These are phyloP conservation scores for Blastocrithidia nonstop DNA, from an alignment of 208 protist genomes.

Conservation along the genomic window DNA sequence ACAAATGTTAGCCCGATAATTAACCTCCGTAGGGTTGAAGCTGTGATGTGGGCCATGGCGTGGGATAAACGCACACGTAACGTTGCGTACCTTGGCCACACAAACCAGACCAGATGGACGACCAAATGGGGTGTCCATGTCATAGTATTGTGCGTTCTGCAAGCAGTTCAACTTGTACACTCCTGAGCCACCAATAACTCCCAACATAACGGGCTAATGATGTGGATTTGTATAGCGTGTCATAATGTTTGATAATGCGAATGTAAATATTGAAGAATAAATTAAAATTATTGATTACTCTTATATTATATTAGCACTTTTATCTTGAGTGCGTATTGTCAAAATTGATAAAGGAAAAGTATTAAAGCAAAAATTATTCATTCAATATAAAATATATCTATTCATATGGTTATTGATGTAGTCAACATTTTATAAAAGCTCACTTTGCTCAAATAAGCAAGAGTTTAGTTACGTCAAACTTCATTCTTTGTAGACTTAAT, in stretches of 20 bases:
- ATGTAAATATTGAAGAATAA: conserved; percentile 3
- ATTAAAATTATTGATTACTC: neutral
- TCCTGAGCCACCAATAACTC: conserved; percentile 80
- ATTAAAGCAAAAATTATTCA: too few relatives aligned
- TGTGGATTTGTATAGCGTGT: conserved; percentile 35
- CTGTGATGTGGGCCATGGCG: conserved; percentile 72
- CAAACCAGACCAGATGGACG: conserved; percentile 39
- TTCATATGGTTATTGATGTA: too few relatives aligned
- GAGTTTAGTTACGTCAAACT: too few relatives aligned
- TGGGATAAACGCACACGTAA: conserved; percentile 72
- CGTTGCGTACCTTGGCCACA: conserved; percentile 36
- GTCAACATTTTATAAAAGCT: too few relatives aligned
- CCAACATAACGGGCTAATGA: conserved; percentile 22
- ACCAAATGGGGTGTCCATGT: conserved; percentile 80
- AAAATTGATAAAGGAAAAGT: too few relatives aligned
- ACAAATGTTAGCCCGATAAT: conserved; percentile 86
- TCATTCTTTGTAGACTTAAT: too few relatives aligned
- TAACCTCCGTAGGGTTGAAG: conserved; percentile 71
- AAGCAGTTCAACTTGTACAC: conserved; percentile 65
- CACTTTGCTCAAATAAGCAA: too few relatives aligned
- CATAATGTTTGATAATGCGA: neutral
- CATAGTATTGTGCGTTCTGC: conserved; percentile 22
- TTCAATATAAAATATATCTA: too few relatives aligned
- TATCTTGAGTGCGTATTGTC: too few relatives aligned
- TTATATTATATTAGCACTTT: too few relatives aligned